Conservation (phyloP, 1,284 basidiomycete species). For the Ceratobasidium sp. region DNA sequence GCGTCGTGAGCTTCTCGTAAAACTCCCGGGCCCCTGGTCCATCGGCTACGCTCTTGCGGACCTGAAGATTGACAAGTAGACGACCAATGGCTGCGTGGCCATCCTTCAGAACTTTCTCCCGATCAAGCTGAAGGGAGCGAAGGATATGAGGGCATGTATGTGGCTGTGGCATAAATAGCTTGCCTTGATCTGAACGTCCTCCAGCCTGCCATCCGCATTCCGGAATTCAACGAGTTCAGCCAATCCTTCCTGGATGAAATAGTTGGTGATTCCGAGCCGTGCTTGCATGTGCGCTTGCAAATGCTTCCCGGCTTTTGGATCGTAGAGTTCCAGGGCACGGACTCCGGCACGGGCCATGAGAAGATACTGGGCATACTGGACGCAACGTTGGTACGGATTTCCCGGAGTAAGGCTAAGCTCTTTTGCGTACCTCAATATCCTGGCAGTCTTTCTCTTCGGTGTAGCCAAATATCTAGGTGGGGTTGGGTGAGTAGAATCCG, state of each 20-base stretch:
- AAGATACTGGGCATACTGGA: constrained; percentile 77
- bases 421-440: constrained; percentile 55
- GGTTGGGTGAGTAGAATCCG: not conserved
- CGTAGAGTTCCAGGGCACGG: constrained; percentile 80
- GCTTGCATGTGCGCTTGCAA: constrained; percentile 94
- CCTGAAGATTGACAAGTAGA: constrained; percentile 77
- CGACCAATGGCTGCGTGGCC: constrained; percentile 72
- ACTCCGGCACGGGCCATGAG: constrained; percentile 84
- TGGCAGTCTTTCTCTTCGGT: constrained; percentile 69
- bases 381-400: not conserved
- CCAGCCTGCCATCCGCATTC: constrained; percentile 60
- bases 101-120: constrained; percentile 64
- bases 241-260: constrained; percentile 66
- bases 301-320: constrained; percentile 79
- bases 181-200: constrained; percentile 73
- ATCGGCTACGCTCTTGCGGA: constrained; percentile 83
- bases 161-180: constrained; percentile 43
- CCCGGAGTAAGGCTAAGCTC: not conserved
- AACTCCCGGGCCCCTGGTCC: constrained; percentile 73
- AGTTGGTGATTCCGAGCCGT: constrained; percentile 76
- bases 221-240: constrained; percentile 72
- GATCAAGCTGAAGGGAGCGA: constrained; percentile 73
- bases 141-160: not conserved
- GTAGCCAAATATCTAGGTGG: constrained; percentile 56
- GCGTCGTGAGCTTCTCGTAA: constrained; percentile 76